Evolutionary conservation across 75 land plant species (phyloP), one percentile per base, ranked within the genome.

Genomic region (Pinus albicaulis): DNA sequence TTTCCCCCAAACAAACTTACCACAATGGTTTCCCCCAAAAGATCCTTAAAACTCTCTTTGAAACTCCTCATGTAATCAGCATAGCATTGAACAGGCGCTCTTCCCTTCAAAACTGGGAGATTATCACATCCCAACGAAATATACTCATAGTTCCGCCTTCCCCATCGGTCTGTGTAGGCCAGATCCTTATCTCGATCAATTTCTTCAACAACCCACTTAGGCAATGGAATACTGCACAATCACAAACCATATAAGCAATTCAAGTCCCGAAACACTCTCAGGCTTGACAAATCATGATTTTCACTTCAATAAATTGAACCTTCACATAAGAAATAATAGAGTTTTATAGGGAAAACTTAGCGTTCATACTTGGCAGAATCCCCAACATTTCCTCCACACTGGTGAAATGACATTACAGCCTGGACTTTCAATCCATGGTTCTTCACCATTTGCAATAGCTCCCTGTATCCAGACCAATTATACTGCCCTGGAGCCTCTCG

Each of bases 321-420:
- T 48, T 48, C 11, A 48, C 53, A 48, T 12, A 48, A 48, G 53
- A 48, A 48, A 1, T 10, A 48, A 48, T 10, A 10, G 53, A 48
- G 53, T 10, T 48, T 48, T 48, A 48, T 44, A 48, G 12, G n/a
- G 13, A 68, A 41, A 41, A 19, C 10, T n/a, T 19, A 44, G 71
- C n/a, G n/a, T 23, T 3, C n/a, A 41, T 68, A 68, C 95, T 72
- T 74, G 84, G 75, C 77, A 65, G 92, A 92, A 80, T 94, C 95
- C 34, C 95, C 98, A 76, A 94, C 98, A 79, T 94, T 94, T 53
- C 98, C 98, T 28, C 95, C 98, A 60, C 98, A 94, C 72, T 92
- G 92, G 73, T 94, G 98, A 70, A 94, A 94, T 20, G 95, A 94
- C 98, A 94, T 94, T 65, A 94, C 98, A 53, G 92, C 94, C 83